Percentiles rank a stretch among this genome's conserved stretches.
Evolutionary conservation across 495 filamentous ascomycete genomes (phyloP).

Genomic region (Pseudevernia furfuracea): DNA sequence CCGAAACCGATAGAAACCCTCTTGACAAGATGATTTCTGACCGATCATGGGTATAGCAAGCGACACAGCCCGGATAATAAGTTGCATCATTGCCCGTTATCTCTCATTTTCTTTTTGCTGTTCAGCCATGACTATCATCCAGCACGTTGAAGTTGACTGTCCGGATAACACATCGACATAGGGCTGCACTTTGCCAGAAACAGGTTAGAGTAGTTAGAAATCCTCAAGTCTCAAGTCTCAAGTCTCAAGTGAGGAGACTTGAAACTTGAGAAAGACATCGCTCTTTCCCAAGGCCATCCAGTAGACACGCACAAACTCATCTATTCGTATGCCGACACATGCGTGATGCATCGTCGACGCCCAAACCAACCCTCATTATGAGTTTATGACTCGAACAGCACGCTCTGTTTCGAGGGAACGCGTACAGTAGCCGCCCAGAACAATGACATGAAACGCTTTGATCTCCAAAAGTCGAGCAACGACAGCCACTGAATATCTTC

Average conservation of each 20-base stretch:
- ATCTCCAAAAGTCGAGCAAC: conserved; percentile 14
- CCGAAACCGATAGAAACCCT: too few relatives aligned
- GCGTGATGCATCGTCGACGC: neutral
- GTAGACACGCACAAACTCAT: neutral
- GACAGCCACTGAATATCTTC: conserved; percentile 4
- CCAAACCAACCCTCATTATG: neutral
- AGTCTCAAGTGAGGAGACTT: too few relatives aligned
- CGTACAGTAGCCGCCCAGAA: conserved; percentile 1
- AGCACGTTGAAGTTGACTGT: too few relatives aligned
- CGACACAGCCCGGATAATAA: too few relatives aligned
- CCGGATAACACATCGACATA: too few relatives aligned
- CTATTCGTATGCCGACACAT: neutral
- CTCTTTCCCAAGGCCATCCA: neutral
- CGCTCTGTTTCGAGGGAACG: neutral
- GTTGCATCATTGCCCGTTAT: too few relatives aligned
- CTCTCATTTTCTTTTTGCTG: too few relatives aligned
- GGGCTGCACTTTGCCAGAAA: neutral
- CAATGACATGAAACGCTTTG: conserved; percentile 1
- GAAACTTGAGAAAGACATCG: too few relatives aligned
- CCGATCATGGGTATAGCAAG: too few relatives aligned
- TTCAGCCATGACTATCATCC: too few relatives aligned
- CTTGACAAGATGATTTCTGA: too few relatives aligned
- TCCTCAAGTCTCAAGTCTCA: too few relatives aligned
- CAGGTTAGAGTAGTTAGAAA: neutral
- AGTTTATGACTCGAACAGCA: conserved; percentile 10